Evolutionary conservation across 2,329 filamentous ascomycete genomes (phyloP).

Genomic region (Trichoderma pleuroti): DNA sequence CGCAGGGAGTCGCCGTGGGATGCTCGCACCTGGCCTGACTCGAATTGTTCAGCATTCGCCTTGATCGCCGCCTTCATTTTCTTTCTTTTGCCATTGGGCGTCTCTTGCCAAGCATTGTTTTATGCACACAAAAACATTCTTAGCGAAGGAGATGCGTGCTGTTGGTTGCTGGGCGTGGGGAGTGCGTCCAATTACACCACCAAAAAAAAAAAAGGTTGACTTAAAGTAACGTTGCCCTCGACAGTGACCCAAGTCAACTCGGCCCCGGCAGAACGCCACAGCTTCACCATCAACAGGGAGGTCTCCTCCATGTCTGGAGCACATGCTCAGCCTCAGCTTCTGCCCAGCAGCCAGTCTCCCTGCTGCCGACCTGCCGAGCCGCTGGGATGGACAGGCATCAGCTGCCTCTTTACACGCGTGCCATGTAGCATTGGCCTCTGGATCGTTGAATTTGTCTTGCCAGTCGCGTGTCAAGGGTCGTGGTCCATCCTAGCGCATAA

Average conservation of each 20-base stretch:
- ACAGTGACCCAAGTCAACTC: background rate
- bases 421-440: slow-evolving; percentile 9
- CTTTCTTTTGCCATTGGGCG: background rate
- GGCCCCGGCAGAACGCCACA: slow-evolving; percentile 15
- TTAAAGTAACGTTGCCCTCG: slow-evolving; percentile 13
- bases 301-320: background rate
- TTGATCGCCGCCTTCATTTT: background rate
- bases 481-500: slow-evolving; percentile 4
- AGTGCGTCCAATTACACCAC: background rate
- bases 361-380: slow-evolving; percentile 16
- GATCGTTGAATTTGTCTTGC: slow-evolving; percentile 2
- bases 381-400: slow-evolving; percentile 1
- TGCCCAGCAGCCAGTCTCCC: background rate
- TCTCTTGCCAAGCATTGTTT: slow-evolving; percentile 5
- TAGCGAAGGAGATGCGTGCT: background rate
- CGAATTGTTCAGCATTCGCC: background rate
- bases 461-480: slow-evolving; percentile 11
- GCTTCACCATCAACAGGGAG: background rate
- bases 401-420: background rate
- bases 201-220: slow-evolving; percentile 3
- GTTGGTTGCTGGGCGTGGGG: slow-evolving; percentile 5
- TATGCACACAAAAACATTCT: background rate
- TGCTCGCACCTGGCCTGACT: background rate
- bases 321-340: slow-evolving; percentile 11
- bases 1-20: background rate